Evolutionary conservation across 768 basidiomycete species (phyloP), one percentile per base, ranked within the genome.

Genomic region (Naganishia vishniacii): DNA sequence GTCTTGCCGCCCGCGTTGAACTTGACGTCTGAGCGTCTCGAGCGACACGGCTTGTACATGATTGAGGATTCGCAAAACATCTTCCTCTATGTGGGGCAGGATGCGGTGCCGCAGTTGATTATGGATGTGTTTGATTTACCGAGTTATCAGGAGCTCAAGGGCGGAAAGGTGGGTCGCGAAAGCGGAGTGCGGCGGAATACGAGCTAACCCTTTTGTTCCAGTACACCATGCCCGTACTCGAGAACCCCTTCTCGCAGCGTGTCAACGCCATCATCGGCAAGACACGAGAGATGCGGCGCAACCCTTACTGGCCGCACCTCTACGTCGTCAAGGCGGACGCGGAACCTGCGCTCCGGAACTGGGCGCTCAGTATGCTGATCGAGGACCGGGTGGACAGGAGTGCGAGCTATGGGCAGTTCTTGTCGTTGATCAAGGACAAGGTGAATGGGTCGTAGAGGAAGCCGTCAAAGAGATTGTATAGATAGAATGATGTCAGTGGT

Each of bases 271-370:
- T 99, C 71, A 80, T 99, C 64, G 88, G 90, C 79, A 98, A 98
- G 81, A 90, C 87, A 16, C 84, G 95, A 18, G 95, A 98, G 79
- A 84, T 91, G 82, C 87, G 95, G 51, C 83, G 91, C 42, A 92
- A 93, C 15, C 85, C 87, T 4, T 98, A 97, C 76, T 87, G 88
- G 73, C 91, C 91, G 8, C 91, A 97, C 75, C 80, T 99, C 7
- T 99, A 97, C 72, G 81, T 97, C 59, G 92, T 98, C 72, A 99
- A 98, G 79, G 92, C 97, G 76, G 95, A 99, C 70, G 94, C 92
- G 65, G 95, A 99, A 78, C 89, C 91, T 6, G 87, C 92, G 47
- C 81, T 99, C 72, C 82, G 93, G 66, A 82, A 92, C 65, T 99
- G 95, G 95, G 95, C 94, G 0, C 82, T 99, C 66, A 91, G 89